phyloP scores from a whole-genome alignment of 352 stramenopile genomes.

The Globisporangium yorkense region DNA sequence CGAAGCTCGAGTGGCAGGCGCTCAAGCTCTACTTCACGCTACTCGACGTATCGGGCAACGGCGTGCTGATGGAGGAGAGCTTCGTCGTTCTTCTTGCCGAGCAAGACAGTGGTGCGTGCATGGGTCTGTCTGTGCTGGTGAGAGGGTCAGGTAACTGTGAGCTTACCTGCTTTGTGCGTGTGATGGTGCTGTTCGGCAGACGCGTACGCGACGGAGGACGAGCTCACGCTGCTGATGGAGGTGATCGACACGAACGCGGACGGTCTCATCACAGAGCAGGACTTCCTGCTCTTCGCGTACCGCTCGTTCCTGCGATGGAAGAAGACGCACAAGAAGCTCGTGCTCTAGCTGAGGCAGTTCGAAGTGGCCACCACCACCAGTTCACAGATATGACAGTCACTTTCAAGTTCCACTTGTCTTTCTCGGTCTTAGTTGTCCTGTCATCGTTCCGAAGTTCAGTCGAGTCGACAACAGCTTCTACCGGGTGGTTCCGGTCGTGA shows the following conservation, averaged over 20 bases:
- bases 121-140: not conserved
- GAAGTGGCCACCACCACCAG: not conserved
- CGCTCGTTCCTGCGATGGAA: constrained; percentile 62
- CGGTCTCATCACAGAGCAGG: constrained; percentile 66
- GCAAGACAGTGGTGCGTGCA: constrained; percentile 63
- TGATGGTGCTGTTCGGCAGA: constrained; percentile 28
- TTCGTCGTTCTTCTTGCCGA: constrained; percentile 76
- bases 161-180: not conserved
- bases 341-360: not conserved
- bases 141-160: no score
- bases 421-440: not conserved
- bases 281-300: constrained; percentile 82
- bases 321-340: constrained; percentile 21
- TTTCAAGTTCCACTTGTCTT: no score
- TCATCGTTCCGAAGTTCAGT: not conserved
- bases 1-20: constrained; percentile 64
- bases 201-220: constrained; percentile 78
- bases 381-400: not conserved
- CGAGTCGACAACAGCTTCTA: no score
- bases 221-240: constrained; percentile 72
- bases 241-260: constrained; percentile 77
- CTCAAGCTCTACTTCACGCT: constrained; percentile 72
- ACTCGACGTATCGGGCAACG: constrained; percentile 59
- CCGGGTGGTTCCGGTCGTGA: not conserved
- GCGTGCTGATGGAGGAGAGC: constrained; percentile 73